phyloP scores from a whole-genome alignment of 805 yeast genomes.

The Zygosaccharomyces gambellarensis region DNA sequence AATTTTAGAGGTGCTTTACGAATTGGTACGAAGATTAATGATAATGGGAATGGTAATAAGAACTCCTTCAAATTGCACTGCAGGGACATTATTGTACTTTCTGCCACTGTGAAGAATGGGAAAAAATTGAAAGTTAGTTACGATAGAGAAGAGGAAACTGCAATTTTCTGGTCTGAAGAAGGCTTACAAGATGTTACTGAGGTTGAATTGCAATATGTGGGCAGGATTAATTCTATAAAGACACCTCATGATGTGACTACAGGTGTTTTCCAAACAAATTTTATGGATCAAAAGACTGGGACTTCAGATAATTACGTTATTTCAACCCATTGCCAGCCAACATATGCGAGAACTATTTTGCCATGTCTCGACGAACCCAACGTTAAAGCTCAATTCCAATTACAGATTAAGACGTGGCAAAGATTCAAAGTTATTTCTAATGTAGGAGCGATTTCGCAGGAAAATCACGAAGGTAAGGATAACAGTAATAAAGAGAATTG shows the following conservation, averaged over 20 bases:
- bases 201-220: slow-evolving; percentile 41
- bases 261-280: slow-evolving; percentile 67
- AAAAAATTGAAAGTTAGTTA: slow-evolving; percentile 19
- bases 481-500: background rate
- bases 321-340: slow-evolving; percentile 72
- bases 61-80: slow-evolving; percentile 23
- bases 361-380: slow-evolving; percentile 67
- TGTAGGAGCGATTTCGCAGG: slow-evolving; percentile 22
- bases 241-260: slow-evolving; percentile 53
- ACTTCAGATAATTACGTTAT: slow-evolving; percentile 47
- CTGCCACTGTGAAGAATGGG: slow-evolving; percentile 38
- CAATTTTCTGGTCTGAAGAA: slow-evolving; percentile 1
- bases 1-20: slow-evolving; percentile 41
- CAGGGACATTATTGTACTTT: slow-evolving; percentile 34
- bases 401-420: slow-evolving; percentile 43
- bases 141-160: slow-evolving; percentile 15
- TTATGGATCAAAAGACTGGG: slow-evolving; percentile 47
- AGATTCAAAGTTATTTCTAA: slow-evolving; percentile 49
- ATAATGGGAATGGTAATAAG: background rate
- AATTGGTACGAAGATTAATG: slow-evolving; percentile 8
- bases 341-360: slow-evolving; percentile 54
- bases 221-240: slow-evolving; percentile 46
- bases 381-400: slow-evolving; percentile 47
- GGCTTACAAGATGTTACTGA: slow-evolving; percentile 9
- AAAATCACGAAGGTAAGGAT: background rate